Evolutionary conservation across 148 eudicot species (phyloP), one percentile per base, ranked within the genome.

Genomic region (Heliamphora exappendiculata): DNA sequence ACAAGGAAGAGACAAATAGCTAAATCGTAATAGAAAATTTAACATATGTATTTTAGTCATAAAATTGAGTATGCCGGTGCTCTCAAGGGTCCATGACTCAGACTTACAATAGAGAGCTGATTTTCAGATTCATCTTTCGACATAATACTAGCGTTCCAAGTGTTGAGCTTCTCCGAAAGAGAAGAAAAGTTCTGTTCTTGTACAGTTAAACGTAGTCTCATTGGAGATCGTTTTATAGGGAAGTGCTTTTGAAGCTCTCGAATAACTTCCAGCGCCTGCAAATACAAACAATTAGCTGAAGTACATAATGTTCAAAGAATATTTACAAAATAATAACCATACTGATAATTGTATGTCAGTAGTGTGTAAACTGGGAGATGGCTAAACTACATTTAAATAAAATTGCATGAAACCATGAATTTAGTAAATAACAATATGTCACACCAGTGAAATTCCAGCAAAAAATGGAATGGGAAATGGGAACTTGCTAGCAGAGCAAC

Each of bases 181-280:
- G 90, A 83, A 37, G 87, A 66, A 9, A 67, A 78, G 71, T 78
- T 88, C 55, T 87, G 77, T 51, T 78, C 82, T n/a, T 88, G 84
- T 62, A 89, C 82, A 55, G 79, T 83, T 50, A 94, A 44, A 70
- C 96, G 75, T 42, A 92, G 79, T 76, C 93, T 90, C 97, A 94
- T 94, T 20, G 96, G 98, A 73, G 93, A 86, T 65, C 97, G 78
- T 83, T 92, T 92, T 34, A 94, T 92, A 34, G 98, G 98, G 76
- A 77, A 94, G 60, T 84, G 91, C 33, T 63, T 63, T 63, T 63
- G 42, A 63, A 63, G 67, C 39, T 63, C 67, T 6, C 33, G 67
- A 63, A 63, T 63, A 63, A 63, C 67, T 63, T 63, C 67, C 7
- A 63, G 22, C 5, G 67, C 67, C 67, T 63, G 67, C 67, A 63